phyloP scores from a whole-genome alignment of 2,329 filamentous ascomycete genomes.

The Exophiala oligosperma region DNA sequence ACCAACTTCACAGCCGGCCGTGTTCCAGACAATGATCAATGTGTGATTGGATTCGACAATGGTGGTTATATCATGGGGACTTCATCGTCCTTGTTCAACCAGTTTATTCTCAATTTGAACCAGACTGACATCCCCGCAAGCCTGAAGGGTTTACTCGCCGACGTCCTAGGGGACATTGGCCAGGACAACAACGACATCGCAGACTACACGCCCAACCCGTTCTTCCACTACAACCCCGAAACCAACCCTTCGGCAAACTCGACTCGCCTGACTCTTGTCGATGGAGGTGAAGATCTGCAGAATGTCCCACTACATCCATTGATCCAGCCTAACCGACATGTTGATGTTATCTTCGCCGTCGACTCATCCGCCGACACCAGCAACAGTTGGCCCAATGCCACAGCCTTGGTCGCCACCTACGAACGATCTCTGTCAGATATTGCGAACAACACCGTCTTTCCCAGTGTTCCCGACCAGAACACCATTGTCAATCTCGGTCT shows the following conservation, averaged over 20 bases:
- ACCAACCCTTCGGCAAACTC: constrained; percentile 59
- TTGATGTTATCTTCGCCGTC: constrained; percentile 80
- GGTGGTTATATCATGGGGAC: constrained; percentile 83
- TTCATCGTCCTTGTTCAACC: constrained; percentile 81
- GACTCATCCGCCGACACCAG: constrained; percentile 74
- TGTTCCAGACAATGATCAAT: constrained; percentile 58
- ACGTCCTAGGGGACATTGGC: constrained; percentile 58
- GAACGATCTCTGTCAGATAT: constrained; percentile 61
- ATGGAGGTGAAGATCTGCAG: constrained; percentile 75
- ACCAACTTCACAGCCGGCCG: constrained; percentile 68
- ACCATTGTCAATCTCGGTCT: constrained; percentile 77
- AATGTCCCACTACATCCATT: constrained; percentile 79
- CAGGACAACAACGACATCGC: constrained; percentile 69
- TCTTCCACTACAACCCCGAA: constrained; percentile 63
- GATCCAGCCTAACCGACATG: constrained; percentile 68
- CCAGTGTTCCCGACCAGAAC: constrained; percentile 69
- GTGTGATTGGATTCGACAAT: constrained; percentile 80
- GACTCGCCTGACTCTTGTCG: constrained; percentile 66
- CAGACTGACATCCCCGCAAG: constrained; percentile 51
- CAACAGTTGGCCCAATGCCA: constrained; percentile 74
- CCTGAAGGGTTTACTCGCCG: constrained; percentile 44
- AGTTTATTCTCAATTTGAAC: constrained; percentile 67
- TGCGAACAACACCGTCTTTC: constrained; percentile 70
- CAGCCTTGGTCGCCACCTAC: constrained; percentile 72
- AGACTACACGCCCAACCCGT: constrained; percentile 73